A percentile compares a stretch with the other conserved stretches of the same genome.
phyloP scores from a whole-genome alignment of 2,329 filamentous ascomycete species.

The Didymella segeticola region DNA sequence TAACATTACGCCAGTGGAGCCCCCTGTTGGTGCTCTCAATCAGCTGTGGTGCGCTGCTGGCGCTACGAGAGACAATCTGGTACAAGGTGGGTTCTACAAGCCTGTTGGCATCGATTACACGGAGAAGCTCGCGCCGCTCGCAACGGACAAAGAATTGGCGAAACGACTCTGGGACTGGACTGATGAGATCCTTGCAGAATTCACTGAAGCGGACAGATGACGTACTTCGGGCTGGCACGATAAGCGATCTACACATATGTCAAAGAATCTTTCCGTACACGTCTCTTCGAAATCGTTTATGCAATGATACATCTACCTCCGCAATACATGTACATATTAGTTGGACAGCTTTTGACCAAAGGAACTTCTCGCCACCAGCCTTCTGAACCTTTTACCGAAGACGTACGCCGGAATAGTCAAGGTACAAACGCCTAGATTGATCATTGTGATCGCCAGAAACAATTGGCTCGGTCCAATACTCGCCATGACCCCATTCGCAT shows the following conservation, averaged over 20 bases:
- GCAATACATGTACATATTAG: not conserved
- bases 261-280: too few species aligned
- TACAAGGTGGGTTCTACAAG: slow-evolving; percentile 49
- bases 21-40: slow-evolving; percentile 41
- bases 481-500: slow-evolving; percentile 76
- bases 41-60: slow-evolving; percentile 47
- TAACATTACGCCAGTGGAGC: slow-evolving; percentile 3
- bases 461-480: slow-evolving; percentile 63
- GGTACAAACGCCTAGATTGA: slow-evolving; percentile 74
- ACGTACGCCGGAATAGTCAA: slow-evolving; percentile 72
- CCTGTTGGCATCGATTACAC: slow-evolving; percentile 26
- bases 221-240: too few species aligned
- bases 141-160: slow-evolving; percentile 17
- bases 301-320: not conserved
- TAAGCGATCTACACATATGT: too few species aligned
- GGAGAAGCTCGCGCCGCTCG: slow-evolving; percentile 16
- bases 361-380: slow-evolving; percentile 31
- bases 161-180: slow-evolving; percentile 29
- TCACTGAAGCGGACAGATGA: not conserved
- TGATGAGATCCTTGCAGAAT: slow-evolving; percentile 19
- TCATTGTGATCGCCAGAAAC: slow-evolving; percentile 76
- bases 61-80: slow-evolving; percentile 37
- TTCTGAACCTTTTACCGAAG: slow-evolving; percentile 44
- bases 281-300: too few species aligned
- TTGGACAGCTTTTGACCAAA: slow-evolving; percentile 28